Evolutionary conservation across 1,284 basidiomycete genomes (phyloP).

Genomic region (Grifola frondosa): DNA sequence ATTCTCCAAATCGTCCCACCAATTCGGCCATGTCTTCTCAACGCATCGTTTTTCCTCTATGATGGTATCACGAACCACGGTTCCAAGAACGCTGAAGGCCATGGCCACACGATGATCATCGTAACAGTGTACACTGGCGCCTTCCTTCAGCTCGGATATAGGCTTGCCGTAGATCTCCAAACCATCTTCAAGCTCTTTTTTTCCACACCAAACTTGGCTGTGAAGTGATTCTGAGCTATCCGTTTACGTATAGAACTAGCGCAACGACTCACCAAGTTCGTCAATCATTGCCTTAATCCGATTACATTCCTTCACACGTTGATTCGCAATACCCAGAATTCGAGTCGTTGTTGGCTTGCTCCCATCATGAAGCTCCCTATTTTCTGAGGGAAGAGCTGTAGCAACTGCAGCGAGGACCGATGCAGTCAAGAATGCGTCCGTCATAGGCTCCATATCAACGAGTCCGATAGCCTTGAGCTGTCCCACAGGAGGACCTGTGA

Average conservation of each 20-base stretch:
- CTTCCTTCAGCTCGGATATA: constrained; percentile 58
- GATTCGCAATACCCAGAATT: constrained; percentile 96
- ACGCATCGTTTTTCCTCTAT: constrained; percentile 98
- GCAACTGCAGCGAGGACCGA: constrained; percentile 90
- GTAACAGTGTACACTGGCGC: constrained; percentile 88
- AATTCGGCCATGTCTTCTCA: constrained; percentile 99
- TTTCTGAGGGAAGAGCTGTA: constrained; percentile 44
- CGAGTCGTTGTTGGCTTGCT: constrained; percentile 56
- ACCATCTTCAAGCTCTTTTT: constrained; percentile 94
- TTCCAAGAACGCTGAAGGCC: constrained; percentile 91
- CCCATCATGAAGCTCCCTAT: constrained; percentile 34
- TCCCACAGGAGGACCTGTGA: constrained; percentile 84
- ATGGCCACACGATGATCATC: constrained; percentile 99
- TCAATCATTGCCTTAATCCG: constrained; percentile 97
- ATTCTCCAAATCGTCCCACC: constrained; percentile 98
- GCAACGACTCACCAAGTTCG: constrained; percentile 68
- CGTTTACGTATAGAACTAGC: not conserved
- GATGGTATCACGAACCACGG: constrained; percentile 73
- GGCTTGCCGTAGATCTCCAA: constrained; percentile 86
- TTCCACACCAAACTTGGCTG: constrained; percentile 93
- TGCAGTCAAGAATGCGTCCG: constrained; percentile 97
- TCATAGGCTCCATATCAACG: constrained; percentile 99
- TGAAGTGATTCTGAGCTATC: constrained; percentile 8
- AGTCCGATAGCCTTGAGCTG: constrained; percentile 81
- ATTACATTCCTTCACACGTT: constrained; percentile 98